Base-by-base conservation (phyloP, 192 early-diverging fungal genomes). In the Jimgerdemannia lactiflua region DNA sequence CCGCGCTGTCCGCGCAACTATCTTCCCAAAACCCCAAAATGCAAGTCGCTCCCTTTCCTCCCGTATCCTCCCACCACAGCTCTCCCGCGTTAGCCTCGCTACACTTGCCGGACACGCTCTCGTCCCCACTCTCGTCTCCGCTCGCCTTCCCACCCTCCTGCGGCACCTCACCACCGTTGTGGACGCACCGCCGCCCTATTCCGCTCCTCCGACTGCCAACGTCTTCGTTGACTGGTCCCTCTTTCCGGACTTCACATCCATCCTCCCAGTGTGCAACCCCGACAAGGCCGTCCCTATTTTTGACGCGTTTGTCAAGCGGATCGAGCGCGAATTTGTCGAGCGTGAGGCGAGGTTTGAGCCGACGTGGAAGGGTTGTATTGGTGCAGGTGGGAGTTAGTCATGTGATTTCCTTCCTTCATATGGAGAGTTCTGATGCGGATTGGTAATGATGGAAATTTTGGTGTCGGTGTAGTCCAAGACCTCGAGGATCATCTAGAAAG, bases 321-420 rank as follows among this genome's bases (percentile, higher is more conserved):
- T 85, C 20, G 77, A 86, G 64, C 70, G 76, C 64, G 69, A 80
- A 14, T 90, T 90, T 74, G 54, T 71, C 43, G 70, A 80, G 44
- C 74, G 84, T 14, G 86, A 86, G 64, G 71, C 75, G 29, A 65
- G 73, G 9, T 85, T 90, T 64, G 74, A 76, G 10, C 87, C 89
- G 2, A 88, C 83, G 1, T 90, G 86, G 83, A 86, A 84, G 43
- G 86, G 87, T 14, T 85, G 87, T 17, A 84, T 88, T 82, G 85
- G 83, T 14, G 72, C 78, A 70, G 81, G 86, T 85, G 77, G 72
- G 81, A 14, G 29, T 29, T 29, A 29, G 29, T 29, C 29, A 59
- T 10, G 8, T 59, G 49, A 59, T 59, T 59, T 59, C 8, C 6
- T 59, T 59, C 14, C 0, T 14, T 59, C 77, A 11, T 11, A 18